Conservation (phyloP, 2,329 filamentous ascomycete genomes). For the Cercospora berteroae region DNA sequence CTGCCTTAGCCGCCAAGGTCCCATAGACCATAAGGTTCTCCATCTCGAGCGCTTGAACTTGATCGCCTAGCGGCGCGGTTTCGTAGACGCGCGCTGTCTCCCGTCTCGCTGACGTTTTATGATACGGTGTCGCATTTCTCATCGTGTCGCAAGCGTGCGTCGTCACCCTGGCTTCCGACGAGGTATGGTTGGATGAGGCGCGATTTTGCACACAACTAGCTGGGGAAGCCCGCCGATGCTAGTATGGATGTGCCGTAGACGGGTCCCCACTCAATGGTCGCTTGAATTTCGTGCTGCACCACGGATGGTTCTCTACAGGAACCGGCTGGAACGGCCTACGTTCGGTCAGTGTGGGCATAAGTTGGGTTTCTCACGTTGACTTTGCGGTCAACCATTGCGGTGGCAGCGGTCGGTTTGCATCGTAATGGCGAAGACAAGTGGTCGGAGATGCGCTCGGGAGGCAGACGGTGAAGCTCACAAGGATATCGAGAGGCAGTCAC, state of each 20-base stretch:
- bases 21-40: not conserved
- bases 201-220: not conserved
- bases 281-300: not conserved
- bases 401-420: not conserved
- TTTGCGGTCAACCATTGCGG: not conserved
- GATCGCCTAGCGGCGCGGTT: not conserved
- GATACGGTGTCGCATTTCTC: not conserved
- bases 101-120: not conserved
- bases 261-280: not conserved
- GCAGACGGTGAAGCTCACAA: not conserved
- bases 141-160: not conserved
- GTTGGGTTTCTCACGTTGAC: not conserved
- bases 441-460: not conserved
- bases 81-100: not conserved
- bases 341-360: not conserved
- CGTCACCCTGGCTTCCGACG: not conserved
- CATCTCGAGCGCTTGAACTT: not conserved
- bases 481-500: not conserved
- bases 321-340: not conserved
- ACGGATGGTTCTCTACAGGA: not conserved
- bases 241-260: conserved; percentile 1
- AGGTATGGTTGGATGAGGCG: not conserved
- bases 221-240: not conserved
- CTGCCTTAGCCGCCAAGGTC: not conserved
- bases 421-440: not conserved